A percentile compares a stretch with the other conserved stretches of the same genome.
Conservation (phyloP, 2,329 filamentous ascomycete species). For the Penicillium sumatraense region DNA sequence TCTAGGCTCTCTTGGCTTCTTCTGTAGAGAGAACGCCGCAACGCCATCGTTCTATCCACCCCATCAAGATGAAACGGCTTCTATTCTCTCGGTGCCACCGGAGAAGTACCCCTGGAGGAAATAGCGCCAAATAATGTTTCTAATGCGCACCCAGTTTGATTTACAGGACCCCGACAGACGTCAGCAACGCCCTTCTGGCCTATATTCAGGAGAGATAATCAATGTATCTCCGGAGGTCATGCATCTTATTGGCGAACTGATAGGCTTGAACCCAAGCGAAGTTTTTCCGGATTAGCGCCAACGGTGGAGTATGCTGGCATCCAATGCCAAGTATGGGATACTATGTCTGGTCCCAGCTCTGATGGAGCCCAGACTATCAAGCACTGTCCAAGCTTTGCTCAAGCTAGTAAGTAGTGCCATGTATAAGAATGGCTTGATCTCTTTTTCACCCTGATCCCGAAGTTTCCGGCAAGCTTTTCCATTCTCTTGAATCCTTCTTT, state of each 20-base stretch:
- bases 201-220: neutral
- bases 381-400: neutral
- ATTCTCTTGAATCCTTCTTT: slow-evolving; percentile 2
- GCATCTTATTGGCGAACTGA: neutral
- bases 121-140: neutral
- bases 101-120: slow-evolving; percentile 1
- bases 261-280: neutral
- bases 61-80: slow-evolving; percentile 15
- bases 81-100: neutral
- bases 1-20: neutral
- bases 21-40: neutral
- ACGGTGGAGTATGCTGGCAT: neutral
- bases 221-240: neutral
- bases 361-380: slow-evolving; percentile 1
- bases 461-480: neutral
- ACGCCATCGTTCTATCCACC: neutral
- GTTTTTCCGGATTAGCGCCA: neutral
- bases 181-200: neutral
- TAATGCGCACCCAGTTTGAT: neutral
- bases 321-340: too few relatives aligned
- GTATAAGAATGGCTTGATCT: slow-evolving; percentile 2
- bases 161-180: neutral
- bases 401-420: neutral
- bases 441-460: neutral
- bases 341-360: neutral